Evolutionary conservation across 495 filamentous ascomycete genomes (phyloP), one percentile per base, ranked within the genome.

Genomic region (Aspergillus bertholletiae): DNA sequence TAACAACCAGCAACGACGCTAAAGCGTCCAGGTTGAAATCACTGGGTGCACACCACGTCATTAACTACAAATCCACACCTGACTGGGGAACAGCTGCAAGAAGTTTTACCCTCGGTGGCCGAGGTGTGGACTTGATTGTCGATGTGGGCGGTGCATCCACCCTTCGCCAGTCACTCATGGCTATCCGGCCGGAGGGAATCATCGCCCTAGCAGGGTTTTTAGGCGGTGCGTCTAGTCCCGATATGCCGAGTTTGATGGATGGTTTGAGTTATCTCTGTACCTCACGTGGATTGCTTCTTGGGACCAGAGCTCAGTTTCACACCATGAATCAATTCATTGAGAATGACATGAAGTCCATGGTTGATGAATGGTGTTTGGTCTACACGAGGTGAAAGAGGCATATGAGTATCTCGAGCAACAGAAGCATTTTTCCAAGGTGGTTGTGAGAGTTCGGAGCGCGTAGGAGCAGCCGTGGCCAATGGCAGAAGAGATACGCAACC

Each of bases 401-500:
- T 73, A 67, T 56, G 53, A 61, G 50, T 62, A 65, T 56, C 54
- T 85, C 77, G 84, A 75, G 76, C 77, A 75, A 17, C 73, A 85
- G 68, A 83, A 80, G 63, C 87, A 91, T 63, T 83, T 88, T 62
- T 86, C 86, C 13, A 90, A 89, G 73, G 57, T 89, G 22, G 70
- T 65, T 28, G 27, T 28, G 27, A 28, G 9, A 9, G 27, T 28
- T 28, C 9, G 27, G n/a, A n/a, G n/a, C n/a, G n/a, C n/a, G n/a
- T n/a, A n/a, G n/a, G n/a, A n/a, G n/a, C n/a, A n/a, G n/a, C n/a
- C n/a, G n/a, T n/a, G n/a, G n/a, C n/a, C n/a, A n/a, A n/a, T n/a
- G n/a, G n/a, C n/a, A n/a, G n/a, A n/a, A n/a, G n/a, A n/a, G n/a
- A n/a, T n/a, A n/a, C n/a, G n/a, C n/a, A n/a, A n/a, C n/a, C n/a